Evolutionary conservation across 192 early-diverging fungal species (phyloP), one percentile per base, ranked within the genome.

Genomic region (Coemansia sp.): DNA sequence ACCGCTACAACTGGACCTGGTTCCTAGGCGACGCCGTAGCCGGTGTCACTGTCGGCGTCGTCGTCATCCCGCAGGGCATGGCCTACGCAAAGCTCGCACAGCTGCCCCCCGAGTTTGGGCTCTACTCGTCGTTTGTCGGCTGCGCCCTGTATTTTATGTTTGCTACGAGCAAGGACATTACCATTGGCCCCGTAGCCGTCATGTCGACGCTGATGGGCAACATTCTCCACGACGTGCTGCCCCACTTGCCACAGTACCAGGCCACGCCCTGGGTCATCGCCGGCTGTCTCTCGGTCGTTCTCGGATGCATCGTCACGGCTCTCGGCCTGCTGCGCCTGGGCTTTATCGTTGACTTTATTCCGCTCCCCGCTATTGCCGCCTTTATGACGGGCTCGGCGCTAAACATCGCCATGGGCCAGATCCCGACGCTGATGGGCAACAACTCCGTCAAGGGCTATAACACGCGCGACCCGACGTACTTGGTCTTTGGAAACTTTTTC

Each of bases 331-430:
- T 96, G 17, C 90, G 93, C 6, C 81, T 98, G 14, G 95, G 95
- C 6, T 85, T 93, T 56, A 77, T 96, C 34, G 89, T 96, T 42
- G 91, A 95, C 68, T 95, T 96, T 68, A 92, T 98, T 69, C 89
- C 92, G 31, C 74, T 85, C 21, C 87, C 94, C 1, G 91, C 92
- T 31, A 89, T 98, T 67, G 89, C 90, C 1, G 94, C 94, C 0
- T 98, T 96, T 72, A 94, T 91, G 67, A 87, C 93, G 2, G 94
- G 94, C 9, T 90, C 91, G 21, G 94, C 91, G 16, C 66, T 93
- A 4, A 90, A 86, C 33, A 93, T 95, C 66, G 86, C 91, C 44
- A 88, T 95, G 73, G 85, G 87, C 56, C 95, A 98, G 67, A 81
- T 94, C 46, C 87, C 91, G 13, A 87, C 85, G 21, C 84, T 95